A percentile compares a stretch with the other conserved stretches of the same genome.
phyloP scores from a whole-genome alignment of 2,329 filamentous ascomycete genomes.

The Pyrenophora teres region DNA sequence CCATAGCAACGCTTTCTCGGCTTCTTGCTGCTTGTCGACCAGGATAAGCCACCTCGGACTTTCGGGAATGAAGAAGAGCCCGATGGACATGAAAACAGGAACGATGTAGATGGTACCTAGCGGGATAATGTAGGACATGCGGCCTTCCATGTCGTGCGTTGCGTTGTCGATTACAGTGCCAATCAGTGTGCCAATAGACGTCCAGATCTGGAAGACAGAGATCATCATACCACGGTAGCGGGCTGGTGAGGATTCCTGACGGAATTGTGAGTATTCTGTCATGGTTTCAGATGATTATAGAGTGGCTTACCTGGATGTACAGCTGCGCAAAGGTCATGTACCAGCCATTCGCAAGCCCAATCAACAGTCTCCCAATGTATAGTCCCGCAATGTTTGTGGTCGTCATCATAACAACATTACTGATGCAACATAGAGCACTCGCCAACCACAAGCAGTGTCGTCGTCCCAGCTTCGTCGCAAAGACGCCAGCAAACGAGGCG shows the following conservation, averaged over 20 bases:
- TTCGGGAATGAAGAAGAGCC: constrained; percentile 42
- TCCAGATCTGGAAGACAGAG: constrained; percentile 56
- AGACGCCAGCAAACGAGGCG: constrained; percentile 46
- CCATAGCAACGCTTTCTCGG: constrained; percentile 31
- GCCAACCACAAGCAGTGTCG: constrained; percentile 54
- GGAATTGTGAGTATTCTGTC: background rate
- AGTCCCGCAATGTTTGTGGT: constrained; percentile 58
- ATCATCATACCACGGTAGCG: constrained; percentile 58
- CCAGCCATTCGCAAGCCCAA: constrained; percentile 57
- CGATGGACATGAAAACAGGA: constrained; percentile 53
- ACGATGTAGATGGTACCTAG: constrained; percentile 60
- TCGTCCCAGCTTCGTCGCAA: constrained; percentile 49
- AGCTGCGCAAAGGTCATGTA: constrained; percentile 62
- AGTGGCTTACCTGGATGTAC: constrained; percentile 51
- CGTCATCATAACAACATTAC: constrained; percentile 60
- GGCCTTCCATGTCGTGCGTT: constrained; percentile 30
- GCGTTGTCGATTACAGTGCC: constrained; percentile 60
- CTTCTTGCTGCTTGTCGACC: constrained; percentile 25
- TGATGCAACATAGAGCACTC: constrained; percentile 54
- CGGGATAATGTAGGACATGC: constrained; percentile 52
- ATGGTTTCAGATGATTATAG: background rate
- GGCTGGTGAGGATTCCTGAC: constrained; percentile 54
- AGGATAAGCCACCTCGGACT: constrained; percentile 53
- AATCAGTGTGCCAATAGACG: constrained; percentile 50
- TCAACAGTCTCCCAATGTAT: constrained; percentile 61